Evolutionary conservation across 202 grass and related monocot genomes (phyloP).

Genomic region (Setaria viridis): DNA sequence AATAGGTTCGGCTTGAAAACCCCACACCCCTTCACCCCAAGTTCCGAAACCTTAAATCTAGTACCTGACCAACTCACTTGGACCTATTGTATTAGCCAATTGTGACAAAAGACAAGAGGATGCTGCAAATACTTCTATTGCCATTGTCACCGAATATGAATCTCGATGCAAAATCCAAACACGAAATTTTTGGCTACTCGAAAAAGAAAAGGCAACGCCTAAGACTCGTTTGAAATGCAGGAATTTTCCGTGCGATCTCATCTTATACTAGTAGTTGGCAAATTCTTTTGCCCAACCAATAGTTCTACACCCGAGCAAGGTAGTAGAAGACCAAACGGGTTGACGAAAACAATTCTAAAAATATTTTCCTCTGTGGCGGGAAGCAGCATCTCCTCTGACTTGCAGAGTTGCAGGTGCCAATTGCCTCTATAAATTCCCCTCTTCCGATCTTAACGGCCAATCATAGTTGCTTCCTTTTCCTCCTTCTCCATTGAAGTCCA

Average conservation of each 20-base stretch:
- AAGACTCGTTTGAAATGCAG: background rate
- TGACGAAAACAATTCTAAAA: background rate
- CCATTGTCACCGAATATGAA: too few species aligned
- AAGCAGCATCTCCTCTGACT: background rate
- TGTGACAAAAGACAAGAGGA: too few species aligned
- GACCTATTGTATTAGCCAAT: too few species aligned
- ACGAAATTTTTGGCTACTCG: too few species aligned
- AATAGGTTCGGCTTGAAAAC: too few species aligned
- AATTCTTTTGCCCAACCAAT: background rate
- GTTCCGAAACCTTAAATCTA: too few species aligned
- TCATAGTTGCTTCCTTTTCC: background rate
- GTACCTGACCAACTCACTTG: too few species aligned
- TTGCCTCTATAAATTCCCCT: conserved; percentile 16
- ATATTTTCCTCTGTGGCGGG: conserved; percentile 35
- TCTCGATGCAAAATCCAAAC: too few species aligned
- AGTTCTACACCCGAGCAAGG: background rate
- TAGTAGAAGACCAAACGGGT: background rate
- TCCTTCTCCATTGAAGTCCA: background rate
- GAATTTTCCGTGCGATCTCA: background rate
- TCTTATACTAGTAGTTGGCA: background rate
- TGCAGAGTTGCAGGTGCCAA: background rate
- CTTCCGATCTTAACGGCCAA: conserved; percentile 30
- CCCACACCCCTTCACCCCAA: too few species aligned
- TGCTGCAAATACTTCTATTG: too few species aligned
- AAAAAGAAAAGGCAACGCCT: too few species aligned